A percentile compares a stretch with the other conserved stretches of the same genome.
Evolutionary conservation across 1,139 yeast species (phyloP).

Genomic region (Candida glucosophila): DNA sequence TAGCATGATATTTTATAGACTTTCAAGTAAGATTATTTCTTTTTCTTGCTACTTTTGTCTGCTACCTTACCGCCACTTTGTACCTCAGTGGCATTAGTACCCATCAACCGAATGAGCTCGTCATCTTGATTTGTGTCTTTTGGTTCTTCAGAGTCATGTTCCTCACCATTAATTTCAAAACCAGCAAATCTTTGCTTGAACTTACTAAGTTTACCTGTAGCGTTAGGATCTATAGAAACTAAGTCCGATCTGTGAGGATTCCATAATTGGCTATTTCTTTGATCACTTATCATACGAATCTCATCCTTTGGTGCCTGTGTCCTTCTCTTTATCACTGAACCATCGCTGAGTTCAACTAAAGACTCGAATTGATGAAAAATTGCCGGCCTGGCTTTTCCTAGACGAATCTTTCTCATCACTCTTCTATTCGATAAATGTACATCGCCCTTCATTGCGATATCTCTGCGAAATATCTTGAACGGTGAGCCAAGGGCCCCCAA

Average conservation of each 20-base stretch:
- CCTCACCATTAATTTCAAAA: conserved; percentile 18
- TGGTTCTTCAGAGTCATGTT: conserved; percentile 7
- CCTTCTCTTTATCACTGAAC: conserved; percentile 75
- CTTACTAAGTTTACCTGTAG: conserved; percentile 78
- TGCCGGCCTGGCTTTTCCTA: conserved; percentile 88
- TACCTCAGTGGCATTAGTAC: conserved; percentile 54
- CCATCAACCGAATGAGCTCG: conserved; percentile 54
- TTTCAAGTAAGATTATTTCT: conserved; percentile 12
- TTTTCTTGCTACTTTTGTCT: conserved; percentile 37
- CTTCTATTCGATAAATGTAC: conserved; percentile 40
- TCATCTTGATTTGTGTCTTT: conserved; percentile 41
- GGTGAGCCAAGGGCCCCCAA: too few relatives aligned
- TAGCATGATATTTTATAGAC: conserved; percentile 1
- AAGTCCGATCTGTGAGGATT: conserved; percentile 79
- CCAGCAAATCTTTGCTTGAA: conserved; percentile 71
- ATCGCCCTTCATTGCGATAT: conserved; percentile 24
- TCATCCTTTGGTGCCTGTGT: conserved; percentile 88
- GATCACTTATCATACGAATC: conserved; percentile 78
- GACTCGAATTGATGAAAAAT: conserved; percentile 87
- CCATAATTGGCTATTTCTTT: conserved; percentile 80
- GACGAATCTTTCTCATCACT: conserved; percentile 45
- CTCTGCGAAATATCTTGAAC: conserved; percentile 12
- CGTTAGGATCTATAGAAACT: conserved; percentile 65
- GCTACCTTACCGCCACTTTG: conserved; percentile 55
- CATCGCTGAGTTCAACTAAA: conserved; percentile 82